Percentiles rank a stretch among this genome's conserved stretches.
Evolutionary conservation across 257 asterid species (phyloP).

Genomic region (Salvia rosmarinus): DNA sequence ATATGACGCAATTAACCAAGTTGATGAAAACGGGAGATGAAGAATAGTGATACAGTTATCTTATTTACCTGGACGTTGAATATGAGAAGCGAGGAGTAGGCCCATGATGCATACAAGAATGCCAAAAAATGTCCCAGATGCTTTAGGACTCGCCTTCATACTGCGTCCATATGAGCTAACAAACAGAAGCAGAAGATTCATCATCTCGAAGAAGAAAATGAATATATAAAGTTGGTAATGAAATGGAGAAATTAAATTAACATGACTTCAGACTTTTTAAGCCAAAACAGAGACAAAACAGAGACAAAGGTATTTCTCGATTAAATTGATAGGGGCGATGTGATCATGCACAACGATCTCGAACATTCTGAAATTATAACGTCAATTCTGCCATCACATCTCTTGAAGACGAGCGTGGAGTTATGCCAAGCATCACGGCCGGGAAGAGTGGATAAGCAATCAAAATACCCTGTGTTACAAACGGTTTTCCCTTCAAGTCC

Average conservation of each 20-base stretch:
- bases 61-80: slow-evolving; percentile 93
- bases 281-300: slow-evolving; percentile 96
- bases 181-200: slow-evolving; percentile 20
- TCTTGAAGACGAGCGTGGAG: slow-evolving; percentile 46
- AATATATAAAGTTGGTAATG: too few species aligned
- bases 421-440: slow-evolving; percentile 50
- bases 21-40: too few species aligned
- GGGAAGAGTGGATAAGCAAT: slow-evolving; percentile 42
- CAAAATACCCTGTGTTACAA: slow-evolving; percentile 53
- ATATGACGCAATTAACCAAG: too few species aligned
- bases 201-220: too few species aligned
- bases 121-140: slow-evolving; percentile 63
- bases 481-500: slow-evolving; percentile 35
- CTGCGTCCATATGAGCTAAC: slow-evolving; percentile 83
- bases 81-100: slow-evolving; percentile 67
- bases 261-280: slow-evolving; percentile 55
- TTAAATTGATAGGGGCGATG: slow-evolving; percentile 53
- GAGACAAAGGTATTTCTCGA: slow-evolving; percentile 64
- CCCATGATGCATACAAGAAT: slow-evolving; percentile 77
- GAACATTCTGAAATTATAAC: slow-evolving; percentile 69
- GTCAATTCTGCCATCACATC: slow-evolving; percentile 46
- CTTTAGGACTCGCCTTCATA: slow-evolving; percentile 54
- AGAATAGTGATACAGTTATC: neutral
- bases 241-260: too few species aligned
- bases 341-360: slow-evolving; percentile 59